Base-by-base conservation (phyloP, 257 asterid genomes). In the Solanum rostratum region DNA sequence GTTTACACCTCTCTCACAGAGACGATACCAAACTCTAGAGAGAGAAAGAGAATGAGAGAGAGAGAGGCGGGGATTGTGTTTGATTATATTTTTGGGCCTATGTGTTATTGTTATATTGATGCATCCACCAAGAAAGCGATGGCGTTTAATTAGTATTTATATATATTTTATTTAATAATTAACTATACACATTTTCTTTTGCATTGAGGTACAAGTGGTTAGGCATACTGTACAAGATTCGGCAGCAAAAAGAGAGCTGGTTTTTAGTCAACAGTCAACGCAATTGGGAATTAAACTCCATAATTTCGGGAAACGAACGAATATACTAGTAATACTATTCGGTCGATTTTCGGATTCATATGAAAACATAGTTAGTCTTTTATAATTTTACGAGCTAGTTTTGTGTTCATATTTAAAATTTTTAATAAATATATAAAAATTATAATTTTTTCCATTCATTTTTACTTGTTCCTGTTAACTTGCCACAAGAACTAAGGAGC, bases 51-150 rank as follows among this genome's bases (percentile, higher is more conserved):
- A 33, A 33, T 33, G 69, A 39, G 76, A 84, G 83, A 76, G 82
- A 63, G 82, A 80, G 91, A 85, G 91, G 90, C 89, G 92, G 93
- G 92, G 91, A 87, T 87, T 87, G 88, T 89, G 87, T 89, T 89
- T 85, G 91, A 85, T 86, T 85, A 71, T 80, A 86, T 79, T 62
- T 87, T 70, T 54, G 82, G 82, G 82, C 27, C 62, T 50, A 9
- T 71, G 53, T 71, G 80, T 71, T 69, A 76, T 50, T 76, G 82
- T 24, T 76, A 37, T 81, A 37, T 69, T 55, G 37, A 57, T 57
- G 53, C 84, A 81, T 81, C 52, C 62, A 49, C 62, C 82, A 9
- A 27, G 88, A 88, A 69, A 88, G 85, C 85, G 84, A 87, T 79
- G 88, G 85, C 76, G 33, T 88, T 83, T 83, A 55, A 71, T 86